phyloP scores from a whole-genome alignment of 2,329 filamentous ascomycete species.

The Penicillium sp. region DNA sequence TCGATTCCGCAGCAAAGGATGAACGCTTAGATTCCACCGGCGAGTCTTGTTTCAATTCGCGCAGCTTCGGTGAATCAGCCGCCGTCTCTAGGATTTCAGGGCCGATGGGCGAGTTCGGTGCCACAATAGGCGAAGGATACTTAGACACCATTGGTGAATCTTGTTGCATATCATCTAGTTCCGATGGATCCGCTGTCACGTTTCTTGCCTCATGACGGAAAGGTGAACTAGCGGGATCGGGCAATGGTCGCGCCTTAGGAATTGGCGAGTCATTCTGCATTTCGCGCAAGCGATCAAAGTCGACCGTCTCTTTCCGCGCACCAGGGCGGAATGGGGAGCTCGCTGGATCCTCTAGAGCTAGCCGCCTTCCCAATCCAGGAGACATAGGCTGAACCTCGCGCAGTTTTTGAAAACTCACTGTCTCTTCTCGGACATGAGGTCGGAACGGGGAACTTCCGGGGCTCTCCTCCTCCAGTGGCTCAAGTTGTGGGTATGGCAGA shows the following conservation, averaged over 20 bases:
- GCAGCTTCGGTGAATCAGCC: slow-evolving; percentile 24
- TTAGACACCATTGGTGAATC: neutral
- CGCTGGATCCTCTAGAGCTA: slow-evolving; percentile 21
- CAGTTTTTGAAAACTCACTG: slow-evolving; percentile 30
- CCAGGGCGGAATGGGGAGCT: slow-evolving; percentile 42
- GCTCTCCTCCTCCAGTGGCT: slow-evolving; percentile 11
- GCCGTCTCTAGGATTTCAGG: slow-evolving; percentile 28
- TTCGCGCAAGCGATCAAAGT: slow-evolving; percentile 26
- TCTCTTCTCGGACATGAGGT: slow-evolving; percentile 31
- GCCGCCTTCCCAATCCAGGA: slow-evolving; percentile 17
- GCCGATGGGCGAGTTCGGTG: slow-evolving; percentile 38
- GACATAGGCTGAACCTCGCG: slow-evolving; percentile 20
- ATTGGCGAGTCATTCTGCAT: slow-evolving; percentile 11
- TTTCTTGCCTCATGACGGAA: slow-evolving; percentile 34
- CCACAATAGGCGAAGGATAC: neutral
- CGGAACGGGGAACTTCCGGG: slow-evolving; percentile 42
- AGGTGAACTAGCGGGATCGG: slow-evolving; percentile 35
- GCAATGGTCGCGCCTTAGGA: slow-evolving; percentile 15
- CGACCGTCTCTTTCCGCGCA: slow-evolving; percentile 33
- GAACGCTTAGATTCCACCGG: neutral
- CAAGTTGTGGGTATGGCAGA: slow-evolving; percentile 12
- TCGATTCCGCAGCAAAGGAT: slow-evolving; percentile 18
- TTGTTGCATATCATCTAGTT: neutral
- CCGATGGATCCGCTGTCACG: slow-evolving; percentile 29
- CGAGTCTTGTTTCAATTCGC: slow-evolving; percentile 1